These are phyloP conservation scores for Mortierella sp. DNA, from an alignment of 371 early-diverging fungal species.

Conservation along the genomic window DNA sequence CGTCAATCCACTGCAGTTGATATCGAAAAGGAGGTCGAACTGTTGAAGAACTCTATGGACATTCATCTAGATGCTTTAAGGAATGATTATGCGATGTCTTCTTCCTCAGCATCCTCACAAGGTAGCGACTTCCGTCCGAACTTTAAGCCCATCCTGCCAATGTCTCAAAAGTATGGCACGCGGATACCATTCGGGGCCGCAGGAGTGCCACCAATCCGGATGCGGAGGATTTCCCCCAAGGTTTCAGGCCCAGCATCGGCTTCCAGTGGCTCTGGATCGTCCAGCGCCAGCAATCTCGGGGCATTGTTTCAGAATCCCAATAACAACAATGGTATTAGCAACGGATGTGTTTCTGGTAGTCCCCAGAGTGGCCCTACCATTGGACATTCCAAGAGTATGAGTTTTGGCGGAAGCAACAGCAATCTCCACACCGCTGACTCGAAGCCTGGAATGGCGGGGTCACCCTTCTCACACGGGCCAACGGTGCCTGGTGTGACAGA, in stretches of 20 bases:
- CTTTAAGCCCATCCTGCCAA: conserved; percentile 44
- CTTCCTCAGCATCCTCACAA: not conserved
- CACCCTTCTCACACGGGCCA: no score
- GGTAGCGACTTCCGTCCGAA: conserved; percentile 29
- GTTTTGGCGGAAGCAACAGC: no score
- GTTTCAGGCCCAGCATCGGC: conserved; percentile 7
- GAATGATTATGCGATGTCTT: not conserved
- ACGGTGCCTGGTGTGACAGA: no score
- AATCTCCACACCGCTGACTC: no score
- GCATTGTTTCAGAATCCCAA: no score
- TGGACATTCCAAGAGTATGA: no score
- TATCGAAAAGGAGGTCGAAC: conserved; percentile 40
- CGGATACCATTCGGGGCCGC: conserved; percentile 23
- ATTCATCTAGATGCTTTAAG: conserved; percentile 18
- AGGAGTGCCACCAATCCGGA: conserved; percentile 18
- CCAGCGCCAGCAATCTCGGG: no score
- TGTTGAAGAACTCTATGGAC: conserved; percentile 32
- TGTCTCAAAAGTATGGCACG: conserved; percentile 41
- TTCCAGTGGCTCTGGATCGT: no score
- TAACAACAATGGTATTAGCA: no score
- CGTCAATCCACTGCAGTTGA: conserved; percentile 43
- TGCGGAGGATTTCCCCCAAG: conserved; percentile 48
- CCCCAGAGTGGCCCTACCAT: no score
- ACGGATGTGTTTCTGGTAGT: no score
- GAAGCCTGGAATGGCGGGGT: no score